A percentile compares a stretch with the other conserved stretches of the same genome.
phyloP scores from a whole-genome alignment of 345 rosid genomes.

The Euphorbia tirucalli region DNA sequence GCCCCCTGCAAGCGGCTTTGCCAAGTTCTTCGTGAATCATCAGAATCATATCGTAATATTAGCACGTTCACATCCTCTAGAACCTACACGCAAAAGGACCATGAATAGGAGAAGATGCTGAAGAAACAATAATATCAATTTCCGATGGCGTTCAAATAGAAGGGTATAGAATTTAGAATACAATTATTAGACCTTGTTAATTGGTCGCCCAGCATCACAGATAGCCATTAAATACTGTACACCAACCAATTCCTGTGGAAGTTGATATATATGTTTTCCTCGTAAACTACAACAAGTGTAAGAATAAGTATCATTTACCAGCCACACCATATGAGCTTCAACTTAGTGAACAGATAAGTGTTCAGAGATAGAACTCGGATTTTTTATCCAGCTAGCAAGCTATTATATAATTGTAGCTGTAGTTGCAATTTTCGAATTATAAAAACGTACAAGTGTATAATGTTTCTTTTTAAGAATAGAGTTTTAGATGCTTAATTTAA shows the following conservation, averaged over 20 bases:
- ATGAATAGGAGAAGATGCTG: conserved; percentile 18
- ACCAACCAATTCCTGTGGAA: conserved; percentile 65
- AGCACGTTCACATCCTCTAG: conserved; percentile 81
- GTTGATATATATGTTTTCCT: conserved; percentile 72
- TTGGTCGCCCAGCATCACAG: conserved; percentile 57
- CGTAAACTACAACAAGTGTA: conserved; percentile 55
- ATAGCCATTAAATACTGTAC: conserved; percentile 73
- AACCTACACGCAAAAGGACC: conserved; percentile 42
- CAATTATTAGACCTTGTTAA: conserved; percentile 45
- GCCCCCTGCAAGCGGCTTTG: conserved; percentile 85
- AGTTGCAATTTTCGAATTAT: not conserved
- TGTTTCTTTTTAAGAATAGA: not conserved
- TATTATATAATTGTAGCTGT: not conserved
- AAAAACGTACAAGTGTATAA: too few relatives aligned
- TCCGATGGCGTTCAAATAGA: conserved; percentile 10
- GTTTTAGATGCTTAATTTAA: not conserved
- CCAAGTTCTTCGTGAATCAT: conserved; percentile 73
- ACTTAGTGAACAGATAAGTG: not conserved
- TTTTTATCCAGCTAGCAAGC: not conserved
- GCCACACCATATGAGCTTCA: not conserved
- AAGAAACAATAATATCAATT: conserved; percentile 8
- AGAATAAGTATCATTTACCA: conserved; percentile 12
- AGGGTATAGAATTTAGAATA: not conserved
- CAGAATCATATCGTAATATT: conserved; percentile 64
- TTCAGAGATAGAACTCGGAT: not conserved